Conservation (phyloP, 805 yeast genomes). For the Monosporozyma aerobia region DNA sequence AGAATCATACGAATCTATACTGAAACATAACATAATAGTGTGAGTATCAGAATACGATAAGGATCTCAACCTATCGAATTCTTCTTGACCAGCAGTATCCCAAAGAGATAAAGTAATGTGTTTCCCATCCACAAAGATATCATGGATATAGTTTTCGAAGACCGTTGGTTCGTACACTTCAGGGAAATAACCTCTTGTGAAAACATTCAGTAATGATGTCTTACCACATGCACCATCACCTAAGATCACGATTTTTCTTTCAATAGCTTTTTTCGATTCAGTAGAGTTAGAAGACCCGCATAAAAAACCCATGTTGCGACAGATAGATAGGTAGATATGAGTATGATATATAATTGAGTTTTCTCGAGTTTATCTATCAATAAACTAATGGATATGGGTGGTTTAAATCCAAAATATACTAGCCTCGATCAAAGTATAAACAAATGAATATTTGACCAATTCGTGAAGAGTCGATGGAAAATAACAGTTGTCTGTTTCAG, state of each 20-base stretch:
- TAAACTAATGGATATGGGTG: too few species aligned
- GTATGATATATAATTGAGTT: background rate
- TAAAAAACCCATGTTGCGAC: background rate
- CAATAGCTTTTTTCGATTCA: background rate
- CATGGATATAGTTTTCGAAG: slow-evolving; percentile 94
- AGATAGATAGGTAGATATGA: too few species aligned
- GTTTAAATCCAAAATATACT: too few species aligned
- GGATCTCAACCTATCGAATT: slow-evolving; percentile 87
- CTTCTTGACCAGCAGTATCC: slow-evolving; percentile 99
- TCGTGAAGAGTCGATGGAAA: background rate
- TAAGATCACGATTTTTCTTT: slow-evolving; percentile 79
- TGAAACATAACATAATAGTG: slow-evolving; percentile 82
- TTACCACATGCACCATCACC: slow-evolving; percentile 98
- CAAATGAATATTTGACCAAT: too few species aligned
- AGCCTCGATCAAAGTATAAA: background rate
- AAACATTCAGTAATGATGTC: slow-evolving; percentile 82
- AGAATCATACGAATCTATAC: slow-evolving; percentile 84
- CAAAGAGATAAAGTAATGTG: slow-evolving; percentile 86
- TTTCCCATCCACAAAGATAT: slow-evolving; percentile 84
- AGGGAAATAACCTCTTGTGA: slow-evolving; percentile 83
- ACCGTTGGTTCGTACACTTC: slow-evolving; percentile 93
- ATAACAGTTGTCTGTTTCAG: background rate
- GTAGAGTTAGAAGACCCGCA: background rate
- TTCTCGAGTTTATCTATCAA: background rate
- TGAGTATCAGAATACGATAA: slow-evolving; percentile 85